Conservation (phyloP, 352 stramenopile species). For the Plasmopara viticola region DNA sequence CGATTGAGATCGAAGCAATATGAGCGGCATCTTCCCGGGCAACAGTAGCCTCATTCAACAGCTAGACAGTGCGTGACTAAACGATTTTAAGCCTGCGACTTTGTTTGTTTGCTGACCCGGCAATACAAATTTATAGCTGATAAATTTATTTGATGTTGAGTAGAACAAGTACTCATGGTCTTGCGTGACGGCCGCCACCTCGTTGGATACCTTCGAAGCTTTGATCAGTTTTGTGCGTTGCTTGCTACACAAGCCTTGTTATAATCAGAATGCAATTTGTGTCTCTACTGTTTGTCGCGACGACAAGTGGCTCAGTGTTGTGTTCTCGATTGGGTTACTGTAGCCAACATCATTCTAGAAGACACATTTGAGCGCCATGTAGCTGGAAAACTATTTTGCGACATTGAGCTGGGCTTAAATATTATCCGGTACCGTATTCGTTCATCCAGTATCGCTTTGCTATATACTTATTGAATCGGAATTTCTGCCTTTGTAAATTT, state of each 20-base stretch:
- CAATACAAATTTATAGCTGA: constrained; percentile 10
- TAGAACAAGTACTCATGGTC: constrained; percentile 89
- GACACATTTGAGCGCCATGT: constrained; percentile 91
- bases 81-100: neutral
- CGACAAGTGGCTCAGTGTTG: neutral
- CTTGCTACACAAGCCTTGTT: neutral
- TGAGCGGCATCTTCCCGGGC: constrained; percentile 75
- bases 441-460: neutral
- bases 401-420: constrained; percentile 95
- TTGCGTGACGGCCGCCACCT: constrained; percentile 94
- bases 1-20: constrained; percentile 23
- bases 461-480: too few species aligned
- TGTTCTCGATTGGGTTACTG: neutral
- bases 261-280: neutral
- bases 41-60: constrained; percentile 81
- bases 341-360: constrained; percentile 95
- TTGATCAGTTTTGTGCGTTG: constrained; percentile 80
- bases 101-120: neutral
- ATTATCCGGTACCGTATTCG: constrained; percentile 77
- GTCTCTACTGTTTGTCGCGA: neutral
- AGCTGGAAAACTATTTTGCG: constrained; percentile 86
- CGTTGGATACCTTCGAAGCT: constrained; percentile 85
- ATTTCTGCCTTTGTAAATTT: neutral
- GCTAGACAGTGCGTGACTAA: constrained; percentile 60
- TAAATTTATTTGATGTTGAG: constrained; percentile 3